Evolutionary conservation across 2,329 filamentous ascomycete species (phyloP).

Genomic region (Alternaria atra): DNA sequence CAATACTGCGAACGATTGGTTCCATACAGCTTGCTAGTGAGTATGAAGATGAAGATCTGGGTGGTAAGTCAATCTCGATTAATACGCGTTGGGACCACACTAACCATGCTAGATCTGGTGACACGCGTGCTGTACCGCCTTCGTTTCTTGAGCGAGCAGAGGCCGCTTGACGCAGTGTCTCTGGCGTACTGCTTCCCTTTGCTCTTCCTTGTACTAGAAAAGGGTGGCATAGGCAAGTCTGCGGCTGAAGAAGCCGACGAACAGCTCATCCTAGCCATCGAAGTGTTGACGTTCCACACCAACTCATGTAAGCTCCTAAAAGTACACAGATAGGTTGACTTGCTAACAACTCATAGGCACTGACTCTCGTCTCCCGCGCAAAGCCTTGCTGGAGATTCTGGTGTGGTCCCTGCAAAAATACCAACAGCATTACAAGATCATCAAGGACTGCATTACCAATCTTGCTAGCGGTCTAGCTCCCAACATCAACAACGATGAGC

Average conservation of each 20-base stretch:
- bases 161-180: slow-evolving; percentile 89
- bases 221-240: slow-evolving; percentile 77
- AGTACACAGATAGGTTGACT: not conserved
- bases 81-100: slow-evolving; percentile 5
- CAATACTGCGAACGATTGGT: slow-evolving; percentile 81
- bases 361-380: slow-evolving; percentile 78
- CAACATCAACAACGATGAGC: slow-evolving; percentile 78
- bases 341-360: slow-evolving; percentile 55
- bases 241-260: slow-evolving; percentile 81
- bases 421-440: slow-evolving; percentile 90
- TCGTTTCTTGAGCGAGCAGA: slow-evolving; percentile 88
- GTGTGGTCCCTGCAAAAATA: slow-evolving; percentile 87
- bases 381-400: slow-evolving; percentile 74
- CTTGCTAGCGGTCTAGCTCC: slow-evolving; percentile 84
- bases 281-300: slow-evolving; percentile 89
- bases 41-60: slow-evolving; percentile 80
- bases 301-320: slow-evolving; percentile 66
- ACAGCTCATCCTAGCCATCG: slow-evolving; percentile 86
- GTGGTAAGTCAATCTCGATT: slow-evolving; percentile 51
- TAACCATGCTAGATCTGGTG: slow-evolving; percentile 64
- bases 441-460: slow-evolving; percentile 92
- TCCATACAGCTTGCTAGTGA: slow-evolving; percentile 76
- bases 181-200: slow-evolving; percentile 88
- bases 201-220: slow-evolving; percentile 78
- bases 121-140: slow-evolving; percentile 91